Base-by-base conservation (phyloP, 1,284 basidiomycete genomes). In the Golubevia pallescens region DNA sequence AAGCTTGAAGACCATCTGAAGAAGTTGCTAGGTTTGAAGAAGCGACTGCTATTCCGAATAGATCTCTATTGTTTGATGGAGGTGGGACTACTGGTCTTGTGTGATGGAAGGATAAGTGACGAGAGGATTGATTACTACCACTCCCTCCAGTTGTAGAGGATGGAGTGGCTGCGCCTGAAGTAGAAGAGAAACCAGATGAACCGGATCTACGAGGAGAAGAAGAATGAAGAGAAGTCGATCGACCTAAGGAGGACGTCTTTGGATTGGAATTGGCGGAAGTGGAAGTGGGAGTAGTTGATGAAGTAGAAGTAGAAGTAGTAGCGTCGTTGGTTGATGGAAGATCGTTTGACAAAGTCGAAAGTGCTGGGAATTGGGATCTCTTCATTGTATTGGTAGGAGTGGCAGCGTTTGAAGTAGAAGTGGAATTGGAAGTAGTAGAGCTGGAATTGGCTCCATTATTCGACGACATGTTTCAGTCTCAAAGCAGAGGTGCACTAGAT, bases 1-100 rank as follows among this genome's bases (percentile, higher is more conserved):
- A 61, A 2, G 82, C 81, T 55, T 84, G 76, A 2, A 85, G 67
- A 2, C 82, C 82, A 59, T 78, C 78, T 3, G 76, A 78, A 7
- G 73, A 71, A 10, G 61, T 63, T 13, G 78, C 75, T 3, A 81
- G 69, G 53, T 75, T 71, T 28, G 77, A 79, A 19, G 75, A 72
- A 16, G 74, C 75, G 3, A 81, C 78, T 1, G 76, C 76, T 3
- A 69, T 65, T 52, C 76, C 75, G 48, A 78, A 81, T 1, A 70
- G 69, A 58, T 77, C 75, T 19, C 77, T 57, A 60, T 79, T 70
- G 6, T 58, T 55, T 1, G 69, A 70, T 42, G 72, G 68, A n/a
- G 75, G 78, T 65, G 69, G 74, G 2, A 74, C 73, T 2, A 69
- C 77, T 13, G 73, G 78, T 54, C 77, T 48, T 48, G 42, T 48